These are phyloP conservation scores for Phaeodactylum tricornutum DNA, from an alignment of 108 stramenopile genomes.

Conservation along the genomic window DNA sequence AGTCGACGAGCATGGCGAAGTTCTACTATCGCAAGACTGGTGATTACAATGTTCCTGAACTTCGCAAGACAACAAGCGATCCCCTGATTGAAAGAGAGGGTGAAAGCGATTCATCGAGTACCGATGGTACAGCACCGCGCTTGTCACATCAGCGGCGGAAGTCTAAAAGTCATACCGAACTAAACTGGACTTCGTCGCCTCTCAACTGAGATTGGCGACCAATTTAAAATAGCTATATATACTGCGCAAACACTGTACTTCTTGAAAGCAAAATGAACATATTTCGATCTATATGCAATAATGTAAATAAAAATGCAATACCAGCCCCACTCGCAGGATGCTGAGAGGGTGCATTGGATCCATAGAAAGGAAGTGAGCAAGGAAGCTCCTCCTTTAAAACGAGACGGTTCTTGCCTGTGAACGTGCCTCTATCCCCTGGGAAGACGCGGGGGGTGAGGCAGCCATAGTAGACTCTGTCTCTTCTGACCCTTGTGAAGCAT, in stretches of 20 bases:
- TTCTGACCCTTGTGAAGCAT: not conserved
- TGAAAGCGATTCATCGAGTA: not conserved
- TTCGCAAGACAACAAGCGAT: not conserved
- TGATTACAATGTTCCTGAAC: not conserved
- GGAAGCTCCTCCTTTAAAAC: too few species aligned
- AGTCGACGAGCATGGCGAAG: conserved; percentile 81
- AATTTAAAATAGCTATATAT: not conserved
- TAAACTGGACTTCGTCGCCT: conserved; percentile 3
- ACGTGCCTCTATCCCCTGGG: too few species aligned
- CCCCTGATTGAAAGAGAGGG: not conserved
- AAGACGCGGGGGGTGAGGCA: too few species aligned
- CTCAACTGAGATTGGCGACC: not conserved
- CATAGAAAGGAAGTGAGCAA: too few species aligned
- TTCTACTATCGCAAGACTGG: conserved; percentile 68
- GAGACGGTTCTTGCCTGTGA: too few species aligned
- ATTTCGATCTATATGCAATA: too few species aligned
- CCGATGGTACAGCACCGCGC: too few species aligned
- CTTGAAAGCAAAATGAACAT: not conserved
- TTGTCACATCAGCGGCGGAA: conserved; percentile 10
- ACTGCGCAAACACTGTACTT: not conserved
- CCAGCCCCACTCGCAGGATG: too few species aligned
- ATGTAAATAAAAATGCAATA: too few species aligned
- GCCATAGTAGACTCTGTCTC: not conserved
- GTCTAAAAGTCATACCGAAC: conserved; percentile 17
- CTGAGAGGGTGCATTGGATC: too few species aligned